Evolutionary conservation across 495 filamentous ascomycete genomes (phyloP).

Genomic region (Venustampulla echinocandica): DNA sequence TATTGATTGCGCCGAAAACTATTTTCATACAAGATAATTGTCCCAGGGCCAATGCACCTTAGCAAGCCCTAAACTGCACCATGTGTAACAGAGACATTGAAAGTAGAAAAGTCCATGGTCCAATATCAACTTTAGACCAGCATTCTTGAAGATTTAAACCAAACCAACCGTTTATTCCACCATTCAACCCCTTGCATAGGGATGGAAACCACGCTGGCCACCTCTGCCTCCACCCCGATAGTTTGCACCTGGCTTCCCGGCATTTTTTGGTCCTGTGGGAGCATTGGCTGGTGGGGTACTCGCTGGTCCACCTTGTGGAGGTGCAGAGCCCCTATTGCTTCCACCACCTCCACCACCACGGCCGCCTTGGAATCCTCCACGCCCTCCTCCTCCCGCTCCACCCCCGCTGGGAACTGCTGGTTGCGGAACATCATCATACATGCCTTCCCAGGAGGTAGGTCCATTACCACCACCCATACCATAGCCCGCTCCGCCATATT

Average conservation of each 20-base stretch:
- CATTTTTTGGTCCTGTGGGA: constrained; percentile 93
- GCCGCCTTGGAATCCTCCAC: constrained; percentile 38
- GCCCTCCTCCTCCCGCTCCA: constrained; percentile 39
- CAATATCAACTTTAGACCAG: no score
- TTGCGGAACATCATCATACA: constrained; percentile 98
- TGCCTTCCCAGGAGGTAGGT: constrained; percentile 86
- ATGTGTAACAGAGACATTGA: no score
- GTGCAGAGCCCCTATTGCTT: constrained; percentile 22
- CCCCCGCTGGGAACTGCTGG: constrained; percentile 55
- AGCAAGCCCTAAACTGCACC: no score
- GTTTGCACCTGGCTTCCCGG: constrained; percentile 86
- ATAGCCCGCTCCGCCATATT: constrained; percentile 20
- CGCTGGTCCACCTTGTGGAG: constrained; percentile 29
- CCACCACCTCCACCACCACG: constrained; percentile 25
- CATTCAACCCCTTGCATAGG: constrained; percentile 45
- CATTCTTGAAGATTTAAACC: no score
- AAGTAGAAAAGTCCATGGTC: no score
- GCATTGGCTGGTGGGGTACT: constrained; percentile 82
- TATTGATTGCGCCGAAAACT: no score
- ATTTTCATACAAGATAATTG: no score
- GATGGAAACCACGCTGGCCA: constrained; percentile 66
- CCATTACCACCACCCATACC: constrained; percentile 26
- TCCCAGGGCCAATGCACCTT: no score
- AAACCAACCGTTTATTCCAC: no score
- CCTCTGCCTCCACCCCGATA: constrained; percentile 91